A percentile compares a stretch with the other conserved stretches of the same genome.
These are phyloP conservation scores for Singerocomus rubriflavus DNA, from an alignment of 1,284 basidiomycete species.

Conservation along the genomic window DNA sequence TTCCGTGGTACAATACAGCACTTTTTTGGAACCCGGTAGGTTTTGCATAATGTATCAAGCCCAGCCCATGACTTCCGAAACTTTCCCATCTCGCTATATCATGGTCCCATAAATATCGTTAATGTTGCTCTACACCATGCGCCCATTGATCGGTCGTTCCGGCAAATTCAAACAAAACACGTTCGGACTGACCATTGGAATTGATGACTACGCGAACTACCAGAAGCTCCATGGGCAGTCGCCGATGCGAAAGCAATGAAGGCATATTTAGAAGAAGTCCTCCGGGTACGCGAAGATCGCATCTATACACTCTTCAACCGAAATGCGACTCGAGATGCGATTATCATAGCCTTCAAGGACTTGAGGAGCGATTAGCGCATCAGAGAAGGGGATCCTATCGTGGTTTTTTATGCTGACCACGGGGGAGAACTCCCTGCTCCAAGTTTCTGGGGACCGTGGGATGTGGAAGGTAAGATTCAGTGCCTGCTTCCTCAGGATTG, in stretches of 20 bases:
- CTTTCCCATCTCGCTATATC: too few species aligned
- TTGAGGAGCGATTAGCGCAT: constrained; percentile 54
- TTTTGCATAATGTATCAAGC: too few species aligned
- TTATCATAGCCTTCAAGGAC: constrained; percentile 50
- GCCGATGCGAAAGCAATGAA: constrained; percentile 53
- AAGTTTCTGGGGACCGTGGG: constrained; percentile 40
- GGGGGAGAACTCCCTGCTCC: constrained; percentile 52
- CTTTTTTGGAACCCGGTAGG: too few species aligned
- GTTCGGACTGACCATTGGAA: constrained; percentile 58
- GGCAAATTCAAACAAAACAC: constrained; percentile 18
- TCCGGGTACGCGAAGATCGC: constrained; percentile 52
- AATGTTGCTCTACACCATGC: neutral
- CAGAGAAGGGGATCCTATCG: constrained; percentile 51
- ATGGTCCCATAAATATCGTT: too few species aligned
- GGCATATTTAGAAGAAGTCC: constrained; percentile 46
- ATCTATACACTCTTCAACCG: constrained; percentile 50
- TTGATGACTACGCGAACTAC: constrained; percentile 53
- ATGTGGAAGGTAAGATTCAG: constrained; percentile 41
- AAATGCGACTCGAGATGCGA: constrained; percentile 51
- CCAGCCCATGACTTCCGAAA: too few species aligned
- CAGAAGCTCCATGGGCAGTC: constrained; percentile 55
- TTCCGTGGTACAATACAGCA: too few species aligned
- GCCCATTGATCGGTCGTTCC: neutral
- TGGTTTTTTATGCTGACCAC: constrained; percentile 65
- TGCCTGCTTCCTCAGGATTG: constrained; percentile 58